Conservation (phyloP, 2,329 filamentous ascomycete genomes). For the Xylaria sp. region DNA sequence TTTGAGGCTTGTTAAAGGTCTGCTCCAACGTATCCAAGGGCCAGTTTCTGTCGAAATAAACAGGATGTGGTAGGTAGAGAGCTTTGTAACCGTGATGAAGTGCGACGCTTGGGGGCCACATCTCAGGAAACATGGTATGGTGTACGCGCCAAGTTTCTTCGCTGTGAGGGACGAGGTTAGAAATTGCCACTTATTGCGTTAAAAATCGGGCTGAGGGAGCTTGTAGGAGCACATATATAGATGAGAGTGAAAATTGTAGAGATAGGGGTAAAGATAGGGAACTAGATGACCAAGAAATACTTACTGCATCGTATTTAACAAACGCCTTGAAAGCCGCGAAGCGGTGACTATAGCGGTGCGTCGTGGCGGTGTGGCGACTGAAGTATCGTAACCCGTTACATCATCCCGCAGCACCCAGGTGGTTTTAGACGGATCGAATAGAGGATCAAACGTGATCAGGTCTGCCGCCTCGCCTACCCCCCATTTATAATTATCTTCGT, state of each 20-base stretch:
- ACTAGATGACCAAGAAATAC: background rate
- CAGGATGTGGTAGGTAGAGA: constrained; percentile 79
- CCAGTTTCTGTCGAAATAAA: constrained; percentile 74
- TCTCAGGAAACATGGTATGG: constrained; percentile 69
- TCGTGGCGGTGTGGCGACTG: constrained; percentile 62
- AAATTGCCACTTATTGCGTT: background rate
- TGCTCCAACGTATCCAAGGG: constrained; percentile 64
- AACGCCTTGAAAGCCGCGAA: constrained; percentile 60
- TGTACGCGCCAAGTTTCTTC: constrained; percentile 60
- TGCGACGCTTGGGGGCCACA: constrained; percentile 66
- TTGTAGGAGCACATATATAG: background rate
- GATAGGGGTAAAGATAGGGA: background rate
- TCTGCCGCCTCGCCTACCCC: constrained; percentile 68
- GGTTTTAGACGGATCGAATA: constrained; percentile 66
- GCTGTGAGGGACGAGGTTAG: constrained; percentile 11
- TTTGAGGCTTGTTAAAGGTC: constrained; percentile 69
- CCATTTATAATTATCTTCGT: constrained; percentile 72
- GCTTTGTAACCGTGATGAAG: constrained; percentile 83
- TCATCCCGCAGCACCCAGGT: constrained; percentile 68
- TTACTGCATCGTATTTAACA: constrained; percentile 65
- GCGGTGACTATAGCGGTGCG: constrained; percentile 68
- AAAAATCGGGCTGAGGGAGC: background rate
- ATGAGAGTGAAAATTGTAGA: background rate
- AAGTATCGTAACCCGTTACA: constrained; percentile 63
- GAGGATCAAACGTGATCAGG: constrained; percentile 68